Evolutionary conservation across 768 basidiomycete genomes (phyloP), one percentile per base, ranked within the genome.

Genomic region (Pulveroboletus frians): DNA sequence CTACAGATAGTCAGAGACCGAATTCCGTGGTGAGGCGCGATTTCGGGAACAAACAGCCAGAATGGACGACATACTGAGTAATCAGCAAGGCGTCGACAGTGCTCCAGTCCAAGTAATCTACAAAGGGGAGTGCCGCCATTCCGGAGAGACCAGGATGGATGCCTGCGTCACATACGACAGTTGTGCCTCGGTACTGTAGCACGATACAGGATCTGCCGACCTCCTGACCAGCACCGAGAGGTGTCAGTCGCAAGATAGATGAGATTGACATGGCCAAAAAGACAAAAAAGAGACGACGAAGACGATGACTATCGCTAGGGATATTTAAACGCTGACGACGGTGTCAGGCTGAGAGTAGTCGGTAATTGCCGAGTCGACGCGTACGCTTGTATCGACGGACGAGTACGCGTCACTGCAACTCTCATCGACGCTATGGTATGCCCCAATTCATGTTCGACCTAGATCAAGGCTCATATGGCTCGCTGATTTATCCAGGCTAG

Each of bases 31-130:
- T 39, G 31, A 18, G 40, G 18, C 52, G 45, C 17, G n/a, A 47
- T 30, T 17, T 23, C n/a, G n/a, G n/a, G n/a, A n/a, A n/a, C n/a
- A n/a, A 21, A 26, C 4, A 26, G 23, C 23, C 4, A 26, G 23
- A 26, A 26, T 6, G 23, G 23, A 73, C 84, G 3, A 63, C 60
- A 69, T 65, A 96, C 94, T 99, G 95, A 2, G 95, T 97, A 48
- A 98, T 80, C 32, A 99, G 76, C 47, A 99, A 79, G 4, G 92
- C 95, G 70, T 98, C 96, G n/a, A 99, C 96, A 0, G 89, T 93
- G 58, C 89, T 92, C 95, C 96, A 98, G 66, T 99, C 96, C 47
- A 99, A 69, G 63, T 98, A 94, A 65, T 99, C 96, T 47, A 96
- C 88, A 69, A 96, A 98, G 0, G 96, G 96, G 44, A 99, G 70